Conservation (phyloP, 139 green algal species). For the Ettlia oleoabundans region DNA sequence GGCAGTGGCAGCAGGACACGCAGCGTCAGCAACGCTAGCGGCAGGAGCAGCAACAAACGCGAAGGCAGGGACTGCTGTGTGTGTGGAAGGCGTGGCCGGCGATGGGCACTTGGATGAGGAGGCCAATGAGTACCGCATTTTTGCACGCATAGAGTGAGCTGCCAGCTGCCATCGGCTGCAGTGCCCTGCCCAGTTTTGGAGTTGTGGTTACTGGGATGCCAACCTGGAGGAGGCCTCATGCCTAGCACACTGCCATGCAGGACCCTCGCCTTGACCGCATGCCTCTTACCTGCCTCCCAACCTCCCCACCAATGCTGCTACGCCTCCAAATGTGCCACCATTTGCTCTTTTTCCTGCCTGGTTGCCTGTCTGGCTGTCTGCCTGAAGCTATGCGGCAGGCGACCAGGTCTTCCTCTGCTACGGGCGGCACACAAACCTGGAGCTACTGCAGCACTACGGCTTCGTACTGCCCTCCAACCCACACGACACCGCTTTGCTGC, state of each 20-base stretch:
- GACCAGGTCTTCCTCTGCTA: constrained; percentile 91
- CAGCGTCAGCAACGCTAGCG: constrained; percentile 16
- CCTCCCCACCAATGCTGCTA: too few species aligned
- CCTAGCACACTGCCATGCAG: too few species aligned
- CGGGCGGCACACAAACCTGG: constrained; percentile 85
- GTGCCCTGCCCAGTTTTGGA: too few species aligned
- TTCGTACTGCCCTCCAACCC: constrained; percentile 83
- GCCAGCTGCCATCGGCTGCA: neutral
- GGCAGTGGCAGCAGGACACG: neutral
- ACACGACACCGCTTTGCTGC: constrained; percentile 68
- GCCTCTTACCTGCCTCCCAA: too few species aligned
- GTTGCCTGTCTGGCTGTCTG: neutral
- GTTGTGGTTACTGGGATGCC: too few species aligned
- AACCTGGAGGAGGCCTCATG: too few species aligned
- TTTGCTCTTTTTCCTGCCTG: too few species aligned
- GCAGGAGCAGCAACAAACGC: constrained; percentile 17
- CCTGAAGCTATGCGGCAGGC: constrained; percentile 46
- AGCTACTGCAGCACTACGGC: constrained; percentile 89
- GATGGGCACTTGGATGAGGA: constrained; percentile 61
- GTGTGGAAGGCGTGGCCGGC: constrained; percentile 27
- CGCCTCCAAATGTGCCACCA: too few species aligned
- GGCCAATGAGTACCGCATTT: constrained; percentile 46
- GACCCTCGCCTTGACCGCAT: too few species aligned
- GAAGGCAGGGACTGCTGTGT: neutral
- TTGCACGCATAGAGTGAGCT: constrained; percentile 15